These are phyloP conservation scores for Aphanocladium album DNA, from an alignment of 2,329 filamentous ascomycete species.

Conservation along the genomic window DNA sequence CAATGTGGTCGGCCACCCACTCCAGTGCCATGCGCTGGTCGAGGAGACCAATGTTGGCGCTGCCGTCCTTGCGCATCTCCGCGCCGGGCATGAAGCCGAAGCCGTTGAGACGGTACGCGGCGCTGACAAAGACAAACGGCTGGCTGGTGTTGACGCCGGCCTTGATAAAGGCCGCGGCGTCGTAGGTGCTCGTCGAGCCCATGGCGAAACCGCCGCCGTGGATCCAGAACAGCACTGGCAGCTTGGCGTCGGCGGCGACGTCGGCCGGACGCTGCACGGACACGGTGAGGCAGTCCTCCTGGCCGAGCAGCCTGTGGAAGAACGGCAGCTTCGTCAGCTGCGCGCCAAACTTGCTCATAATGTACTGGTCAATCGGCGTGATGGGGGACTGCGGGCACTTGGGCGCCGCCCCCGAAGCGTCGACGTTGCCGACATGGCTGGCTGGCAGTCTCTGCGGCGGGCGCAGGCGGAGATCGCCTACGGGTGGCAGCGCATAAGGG, in stretches of 20 bases:
- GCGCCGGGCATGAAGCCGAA: conserved; percentile 58
- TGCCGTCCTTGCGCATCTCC: conserved; percentile 50
- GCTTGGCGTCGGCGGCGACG: conserved; percentile 35
- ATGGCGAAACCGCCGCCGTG: conserved; percentile 47
- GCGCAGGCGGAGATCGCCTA: conserved; percentile 52
- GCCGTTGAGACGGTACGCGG: conserved; percentile 60
- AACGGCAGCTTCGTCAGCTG: conserved; percentile 38
- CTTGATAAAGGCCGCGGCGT: conserved; percentile 30
- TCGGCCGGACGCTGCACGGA: conserved; percentile 43
- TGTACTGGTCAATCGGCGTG: conserved; percentile 32
- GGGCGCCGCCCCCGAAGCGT: conserved; percentile 42
- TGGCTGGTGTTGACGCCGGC: conserved; percentile 39
- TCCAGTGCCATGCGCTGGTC: conserved; percentile 57
- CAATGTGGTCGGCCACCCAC: conserved; percentile 62
- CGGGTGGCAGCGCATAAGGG: conserved; percentile 58
- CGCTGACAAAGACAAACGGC: conserved; percentile 57
- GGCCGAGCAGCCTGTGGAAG: conserved; percentile 36
- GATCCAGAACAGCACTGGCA: conserved; percentile 56
- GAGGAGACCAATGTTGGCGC: conserved; percentile 53
- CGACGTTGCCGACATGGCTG: conserved; percentile 32
- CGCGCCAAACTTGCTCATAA: conserved; percentile 32
- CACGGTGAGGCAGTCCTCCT: conserved; percentile 49
- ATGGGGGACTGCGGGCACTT: conserved; percentile 57
- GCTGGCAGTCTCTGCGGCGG: conserved; percentile 46
- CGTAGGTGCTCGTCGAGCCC: conserved; percentile 32